Conservation (phyloP, 805 yeast species). For the Saturnispora diversa region DNA sequence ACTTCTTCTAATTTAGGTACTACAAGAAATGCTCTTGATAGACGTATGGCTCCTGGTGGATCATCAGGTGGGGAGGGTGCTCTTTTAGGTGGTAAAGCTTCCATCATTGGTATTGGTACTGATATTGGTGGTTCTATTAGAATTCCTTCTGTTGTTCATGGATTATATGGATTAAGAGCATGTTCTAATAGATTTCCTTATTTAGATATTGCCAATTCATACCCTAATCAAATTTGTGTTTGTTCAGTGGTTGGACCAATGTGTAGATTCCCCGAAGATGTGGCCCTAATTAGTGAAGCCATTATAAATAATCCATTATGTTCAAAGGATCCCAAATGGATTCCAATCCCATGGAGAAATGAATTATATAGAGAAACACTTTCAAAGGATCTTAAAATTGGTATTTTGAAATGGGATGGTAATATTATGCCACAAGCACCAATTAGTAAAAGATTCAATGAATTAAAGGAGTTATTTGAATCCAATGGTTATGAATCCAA, state of each 20-base stretch:
- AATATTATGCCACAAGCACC: constrained; percentile 49
- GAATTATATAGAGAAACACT: constrained; percentile 7
- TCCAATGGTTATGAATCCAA: not conserved
- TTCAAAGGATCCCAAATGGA: constrained; percentile 40
- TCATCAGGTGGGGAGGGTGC: constrained; percentile 42
- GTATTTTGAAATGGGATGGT: constrained; percentile 38
- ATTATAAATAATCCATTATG: constrained; percentile 38
- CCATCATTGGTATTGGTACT: constrained; percentile 33
- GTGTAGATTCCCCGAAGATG: constrained; percentile 25
- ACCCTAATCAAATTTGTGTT: constrained; percentile 28
- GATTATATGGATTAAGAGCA: constrained; percentile 30
- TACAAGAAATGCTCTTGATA: constrained; percentile 33
- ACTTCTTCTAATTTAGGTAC: constrained; percentile 33
- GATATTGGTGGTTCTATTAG: constrained; percentile 36
- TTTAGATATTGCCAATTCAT: constrained; percentile 26
- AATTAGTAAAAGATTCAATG: constrained; percentile 36
- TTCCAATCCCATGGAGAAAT: constrained; percentile 45
- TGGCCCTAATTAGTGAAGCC: constrained; percentile 32
- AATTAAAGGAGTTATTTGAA: constrained; percentile 21
- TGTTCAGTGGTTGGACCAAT: constrained; percentile 33
- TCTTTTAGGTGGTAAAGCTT: constrained; percentile 26
- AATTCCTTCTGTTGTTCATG: constrained; percentile 28
- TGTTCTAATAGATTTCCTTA: constrained; percentile 32
- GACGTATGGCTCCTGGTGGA: constrained; percentile 35
- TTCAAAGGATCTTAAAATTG: constrained; percentile 34